Percentiles rank a stretch among this genome's conserved stretches.
Conservation (phyloP, 1,139 yeast genomes). For the Saccharomyces pastorianus region DNA sequence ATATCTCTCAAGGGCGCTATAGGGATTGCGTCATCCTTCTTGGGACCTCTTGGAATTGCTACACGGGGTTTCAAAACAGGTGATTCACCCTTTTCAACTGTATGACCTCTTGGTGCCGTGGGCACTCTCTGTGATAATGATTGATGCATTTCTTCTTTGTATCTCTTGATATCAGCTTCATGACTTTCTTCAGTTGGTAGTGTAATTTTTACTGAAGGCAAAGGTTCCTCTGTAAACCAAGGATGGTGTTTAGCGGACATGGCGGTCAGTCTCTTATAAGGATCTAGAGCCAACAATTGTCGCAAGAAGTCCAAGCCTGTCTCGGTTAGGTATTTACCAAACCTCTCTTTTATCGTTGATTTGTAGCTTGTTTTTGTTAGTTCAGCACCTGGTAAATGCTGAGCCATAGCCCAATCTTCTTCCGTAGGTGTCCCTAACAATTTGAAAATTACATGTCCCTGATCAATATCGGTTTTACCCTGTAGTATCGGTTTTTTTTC, state of each 20-base stretch:
- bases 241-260: conserved; percentile 62
- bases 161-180: conserved; percentile 70
- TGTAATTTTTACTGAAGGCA: conserved; percentile 49
- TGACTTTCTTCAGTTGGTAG: conserved; percentile 83
- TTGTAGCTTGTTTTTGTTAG: conserved; percentile 37
- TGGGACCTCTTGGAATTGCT: conserved; percentile 5
- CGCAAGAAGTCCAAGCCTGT: conserved; percentile 39
- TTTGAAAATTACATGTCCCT: conserved; percentile 72
- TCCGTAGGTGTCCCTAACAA: conserved; percentile 73
- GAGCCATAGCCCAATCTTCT: conserved; percentile 58
- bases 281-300: conserved; percentile 56
- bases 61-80: background rate
- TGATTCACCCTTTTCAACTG: conserved; percentile 12
- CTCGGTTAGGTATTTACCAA: conserved; percentile 31
- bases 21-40: background rate
- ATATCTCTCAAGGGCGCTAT: background rate
- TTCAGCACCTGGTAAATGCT: conserved; percentile 52
- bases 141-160: conserved; percentile 37
- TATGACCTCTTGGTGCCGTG: conserved; percentile 30
- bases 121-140: conserved; percentile 29
- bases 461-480: conserved; percentile 86
- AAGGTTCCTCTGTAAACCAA: conserved; percentile 60
- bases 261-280: conserved; percentile 67
- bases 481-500: conserved; percentile 72
- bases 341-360: conserved; percentile 48